Base-by-base conservation (phyloP, 345 rosid genomes). In the Syzygium oleosum region DNA sequence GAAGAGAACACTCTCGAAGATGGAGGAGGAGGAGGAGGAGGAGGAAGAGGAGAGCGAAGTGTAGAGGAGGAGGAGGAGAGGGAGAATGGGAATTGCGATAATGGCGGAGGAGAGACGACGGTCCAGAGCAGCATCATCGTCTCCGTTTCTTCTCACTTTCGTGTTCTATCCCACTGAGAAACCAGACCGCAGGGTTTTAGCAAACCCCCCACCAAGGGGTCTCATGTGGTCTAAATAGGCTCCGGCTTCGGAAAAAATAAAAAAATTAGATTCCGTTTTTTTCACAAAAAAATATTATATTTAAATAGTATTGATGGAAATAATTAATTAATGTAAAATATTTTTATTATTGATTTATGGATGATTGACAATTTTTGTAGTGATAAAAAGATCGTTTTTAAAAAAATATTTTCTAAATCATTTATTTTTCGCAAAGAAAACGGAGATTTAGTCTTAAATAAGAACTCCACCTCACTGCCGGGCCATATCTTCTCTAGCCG, bases 401-500 rank as follows among this genome's bases (percentile, higher is more conserved):
- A 16, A 2, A 52, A 52, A 6, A 5, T 52, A 1, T 52, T 4
- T 52, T 52, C 2, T 6, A 15, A 52, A 52, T 52, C 6, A 52
- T 52, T 52, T 3, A 14, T 52, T 2, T 52, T 52, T 52, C 7
- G 3, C 2, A 0, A 52, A 52, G 6, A 52, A 52, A 52, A 52
- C 4, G 21, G 3, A 52, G 3, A 16, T 63, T 29, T 63, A 63
- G 21, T 4, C 4, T 29, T 1, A 7, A 63, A 63, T 63, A 63
- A 63, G 5, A 2, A 10, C 0, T 0, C 0, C 4, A 63, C 1
- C 38, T 63, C 0, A 63, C 7, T 0, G 21, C 1, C 19, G 14
- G 13, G 19, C 17, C 73, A 29, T n/a, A 61, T 15, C 34, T 61
- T 61, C 4, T 0, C 4, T 2, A 0, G 38, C 5, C 0, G 19